phyloP scores from a whole-genome alignment of 164 flowering plant genomes.

The Vitis labrusca region DNA sequence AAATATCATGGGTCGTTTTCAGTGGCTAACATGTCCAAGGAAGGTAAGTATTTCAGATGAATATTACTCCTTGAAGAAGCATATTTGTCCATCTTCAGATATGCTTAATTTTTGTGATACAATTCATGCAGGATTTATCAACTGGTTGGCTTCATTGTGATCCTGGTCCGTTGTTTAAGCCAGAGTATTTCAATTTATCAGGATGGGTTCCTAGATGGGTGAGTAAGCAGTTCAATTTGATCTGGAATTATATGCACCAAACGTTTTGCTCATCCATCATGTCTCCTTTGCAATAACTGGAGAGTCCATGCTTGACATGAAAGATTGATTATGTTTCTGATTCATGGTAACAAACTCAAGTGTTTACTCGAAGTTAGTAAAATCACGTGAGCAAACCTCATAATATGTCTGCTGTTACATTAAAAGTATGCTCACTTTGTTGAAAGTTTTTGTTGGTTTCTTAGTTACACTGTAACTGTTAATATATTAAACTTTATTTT shows the following conservation, averaged over 20 bases:
- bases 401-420: background rate
- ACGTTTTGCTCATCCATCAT: too few species aligned
- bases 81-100: background rate
- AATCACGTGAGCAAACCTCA: background rate
- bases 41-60: slow-evolving; percentile 46
- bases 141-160: slow-evolving; percentile 99
- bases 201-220: slow-evolving; percentile 82
- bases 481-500: background rate
- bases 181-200: slow-evolving; percentile 54
- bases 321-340: background rate
- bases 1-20: slow-evolving; percentile 75
- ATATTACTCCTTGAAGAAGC: background rate
- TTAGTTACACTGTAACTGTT: background rate
- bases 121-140: slow-evolving; percentile 69
- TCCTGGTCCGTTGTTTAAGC: slow-evolving; percentile 87
- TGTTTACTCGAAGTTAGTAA: background rate
- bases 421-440: too few species aligned
- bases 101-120: slow-evolving; percentile 5
- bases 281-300: too few species aligned
- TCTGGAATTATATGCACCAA: background rate
- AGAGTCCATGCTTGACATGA: background rate
- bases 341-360: background rate
- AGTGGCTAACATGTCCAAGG: slow-evolving; percentile 95
- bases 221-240: slow-evolving; percentile 19
- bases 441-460: too few species aligned